Base-by-base conservation (phyloP, 2,329 filamentous ascomycete species). In the Fusarium tricinctum region DNA sequence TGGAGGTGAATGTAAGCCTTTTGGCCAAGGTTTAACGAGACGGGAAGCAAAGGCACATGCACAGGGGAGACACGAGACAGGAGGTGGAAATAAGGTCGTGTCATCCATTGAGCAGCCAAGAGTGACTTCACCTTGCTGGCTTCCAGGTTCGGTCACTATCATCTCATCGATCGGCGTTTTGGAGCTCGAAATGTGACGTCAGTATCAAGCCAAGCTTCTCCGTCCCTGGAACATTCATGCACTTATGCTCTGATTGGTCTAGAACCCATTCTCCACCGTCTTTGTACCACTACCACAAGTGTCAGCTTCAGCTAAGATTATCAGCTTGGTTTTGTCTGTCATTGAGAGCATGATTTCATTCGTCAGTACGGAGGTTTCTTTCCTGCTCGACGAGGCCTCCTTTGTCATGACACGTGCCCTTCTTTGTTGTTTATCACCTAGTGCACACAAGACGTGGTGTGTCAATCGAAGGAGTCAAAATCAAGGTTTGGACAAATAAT, bases 221-320 rank as follows among this genome's bases (percentile, higher is more conserved):
- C 39, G 56, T 54, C 56, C 55, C 66, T 69, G 56, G 56, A 55
- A 63, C 28, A 39, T 42, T 69, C 66, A 69, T 69, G 45, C 62
- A 44, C 23, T 35, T 3, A 3, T 7, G 8, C 7, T 50, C 12
- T 70, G 35, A 69, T 69, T 69, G 66, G 66, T 1, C 12, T 1
- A 17, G 5, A 30, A n/a, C 20, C 38, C 14, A 5, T n/a, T 17
- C 15, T 40, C 14, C 20, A 33, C 38, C 32, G 26, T 42, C 44
- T 20, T 48, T 10, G 28, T 42, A 55, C 46, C 59, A 57, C 60
- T 32, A 15, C 40, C 48, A 48, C 49, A 49, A 12, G 39, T 45
- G 15, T 51, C 28, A 64, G 42, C 51, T 62, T n/a, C 38, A 62
- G 59, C 57, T 26, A 64, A 54, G 46, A 38, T 35, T 35, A 30